phyloP scores from a whole-genome alignment of 345 rosid genomes.

The Pistacia atlantica region DNA sequence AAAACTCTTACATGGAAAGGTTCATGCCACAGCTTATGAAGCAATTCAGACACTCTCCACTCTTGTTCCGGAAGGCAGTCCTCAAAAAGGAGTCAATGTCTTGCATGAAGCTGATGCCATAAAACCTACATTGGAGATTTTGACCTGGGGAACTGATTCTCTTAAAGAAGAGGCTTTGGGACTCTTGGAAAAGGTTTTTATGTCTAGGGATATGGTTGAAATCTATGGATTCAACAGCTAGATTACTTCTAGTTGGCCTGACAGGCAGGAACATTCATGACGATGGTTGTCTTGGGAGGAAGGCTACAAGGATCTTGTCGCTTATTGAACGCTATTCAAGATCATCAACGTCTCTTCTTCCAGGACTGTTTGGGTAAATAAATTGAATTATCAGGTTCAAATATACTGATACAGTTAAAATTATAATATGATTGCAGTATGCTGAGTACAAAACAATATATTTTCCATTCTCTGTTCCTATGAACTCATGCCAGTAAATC shows the following conservation, averaged over 20 bases:
- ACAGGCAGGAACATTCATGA: conserved; percentile 41
- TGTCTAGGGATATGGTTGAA: conserved; percentile 54
- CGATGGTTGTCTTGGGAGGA: conserved; percentile 41
- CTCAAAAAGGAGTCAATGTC: conserved; percentile 40
- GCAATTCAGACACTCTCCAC: conserved; percentile 65
- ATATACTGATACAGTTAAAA: not conserved
- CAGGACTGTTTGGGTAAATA: conserved; percentile 41
- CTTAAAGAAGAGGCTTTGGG: conserved; percentile 54
- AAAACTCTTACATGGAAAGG: conserved; percentile 36
- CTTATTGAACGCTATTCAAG: conserved; percentile 58
- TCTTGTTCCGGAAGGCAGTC: conserved; percentile 40
- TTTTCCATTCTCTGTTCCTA: no score
- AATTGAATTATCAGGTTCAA: not conserved
- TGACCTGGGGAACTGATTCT: conserved; percentile 60
- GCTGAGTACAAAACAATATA: no score
- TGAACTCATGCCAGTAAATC: no score
- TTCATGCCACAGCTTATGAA: conserved; percentile 52
- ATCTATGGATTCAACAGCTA: conserved; percentile 47
- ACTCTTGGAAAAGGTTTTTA: conserved; percentile 55
- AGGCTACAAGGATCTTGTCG: conserved; percentile 43
- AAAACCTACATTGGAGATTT: conserved; percentile 40
- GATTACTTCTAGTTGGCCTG: conserved; percentile 41
- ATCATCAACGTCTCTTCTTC: conserved; percentile 53
- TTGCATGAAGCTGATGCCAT: conserved; percentile 58
- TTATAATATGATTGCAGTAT: no score